Conservation (phyloP, 768 basidiomycete genomes). For the Rhodosporidiobolus sp. region DNA sequence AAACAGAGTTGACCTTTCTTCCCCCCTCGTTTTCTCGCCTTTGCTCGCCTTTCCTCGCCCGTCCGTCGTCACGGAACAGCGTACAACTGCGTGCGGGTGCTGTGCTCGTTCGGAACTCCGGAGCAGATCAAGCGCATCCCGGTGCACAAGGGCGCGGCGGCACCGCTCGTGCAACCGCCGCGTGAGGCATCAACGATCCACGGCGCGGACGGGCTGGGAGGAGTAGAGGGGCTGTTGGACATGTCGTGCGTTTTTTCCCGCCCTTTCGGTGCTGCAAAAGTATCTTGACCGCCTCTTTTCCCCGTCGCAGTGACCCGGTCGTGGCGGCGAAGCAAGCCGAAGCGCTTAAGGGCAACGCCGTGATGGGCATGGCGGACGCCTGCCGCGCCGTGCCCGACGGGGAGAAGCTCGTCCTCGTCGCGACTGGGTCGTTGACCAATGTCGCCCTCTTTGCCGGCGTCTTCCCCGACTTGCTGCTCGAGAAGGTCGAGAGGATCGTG, state of each 20-base stretch:
- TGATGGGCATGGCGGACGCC: conserved; percentile 53
- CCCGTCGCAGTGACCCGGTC: not conserved
- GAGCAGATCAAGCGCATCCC: conserved; percentile 60
- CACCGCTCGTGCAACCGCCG: conserved; percentile 11
- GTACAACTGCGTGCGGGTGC: conserved; percentile 73
- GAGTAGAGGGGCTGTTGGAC: conserved; percentile 68
- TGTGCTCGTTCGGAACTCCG: conserved; percentile 69
- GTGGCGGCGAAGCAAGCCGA: conserved; percentile 53
- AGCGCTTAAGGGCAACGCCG: conserved; percentile 51
- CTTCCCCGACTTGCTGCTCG: conserved; percentile 55
- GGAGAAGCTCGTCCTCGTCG: conserved; percentile 64
- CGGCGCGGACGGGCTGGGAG: conserved; percentile 74
- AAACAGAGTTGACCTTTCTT: not conserved
- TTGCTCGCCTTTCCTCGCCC: too few relatives aligned
- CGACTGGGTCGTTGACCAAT: conserved; percentile 81
- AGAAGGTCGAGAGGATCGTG: conserved; percentile 65
- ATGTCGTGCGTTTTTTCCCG: not conserved
- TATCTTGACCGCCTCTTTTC: too few relatives aligned
- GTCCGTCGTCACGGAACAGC: conserved; percentile 26
- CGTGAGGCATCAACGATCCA: conserved; percentile 57
- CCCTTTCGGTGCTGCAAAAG: too few relatives aligned
- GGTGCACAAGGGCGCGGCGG: conserved; percentile 60
- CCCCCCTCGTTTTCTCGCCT: not conserved
- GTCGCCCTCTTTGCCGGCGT: conserved; percentile 63
- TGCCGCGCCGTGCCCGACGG: conserved; percentile 54